Percentiles rank a stretch among this genome's conserved stretches.
Conservation (phyloP, 2,329 filamentous ascomycete genomes). For the Cladosporium colombiae region DNA sequence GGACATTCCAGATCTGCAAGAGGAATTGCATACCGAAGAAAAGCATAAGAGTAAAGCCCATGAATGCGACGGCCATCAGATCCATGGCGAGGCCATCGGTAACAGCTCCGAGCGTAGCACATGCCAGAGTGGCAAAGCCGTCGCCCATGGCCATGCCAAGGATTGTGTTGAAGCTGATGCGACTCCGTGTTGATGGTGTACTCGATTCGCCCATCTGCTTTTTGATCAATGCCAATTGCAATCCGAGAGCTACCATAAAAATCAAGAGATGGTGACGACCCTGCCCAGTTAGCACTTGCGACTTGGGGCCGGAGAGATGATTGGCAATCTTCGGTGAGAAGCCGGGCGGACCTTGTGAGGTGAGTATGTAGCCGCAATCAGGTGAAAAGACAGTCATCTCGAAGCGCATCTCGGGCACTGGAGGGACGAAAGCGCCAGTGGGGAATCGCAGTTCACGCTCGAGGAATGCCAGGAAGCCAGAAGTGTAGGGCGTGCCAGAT, state of each 20-base stretch:
- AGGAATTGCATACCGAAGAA: slow-evolving; percentile 66
- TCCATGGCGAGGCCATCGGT: slow-evolving; percentile 57
- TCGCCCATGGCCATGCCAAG: slow-evolving; percentile 63
- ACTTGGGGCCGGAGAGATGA: slow-evolving; percentile 59
- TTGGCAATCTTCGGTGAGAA: slow-evolving; percentile 52
- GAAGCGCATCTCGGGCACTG: slow-evolving; percentile 56
- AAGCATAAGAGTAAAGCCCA: slow-evolving; percentile 61
- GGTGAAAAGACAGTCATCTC: slow-evolving; percentile 64
- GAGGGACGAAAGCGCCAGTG: slow-evolving; percentile 56
- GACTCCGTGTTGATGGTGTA: slow-evolving; percentile 64
- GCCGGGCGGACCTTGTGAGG: slow-evolving; percentile 61
- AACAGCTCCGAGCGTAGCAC: slow-evolving; percentile 58
- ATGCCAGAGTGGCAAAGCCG: slow-evolving; percentile 57
- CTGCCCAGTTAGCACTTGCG: slow-evolving; percentile 51
- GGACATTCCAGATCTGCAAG: slow-evolving; percentile 67
- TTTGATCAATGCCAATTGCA: slow-evolving; percentile 59
- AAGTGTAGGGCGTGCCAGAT: slow-evolving; percentile 27
- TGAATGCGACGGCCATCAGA: slow-evolving; percentile 57
- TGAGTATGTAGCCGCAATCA: slow-evolving; percentile 66
- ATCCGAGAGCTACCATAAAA: slow-evolving; percentile 51
- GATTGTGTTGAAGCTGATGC: slow-evolving; percentile 65
- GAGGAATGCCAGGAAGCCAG: slow-evolving; percentile 49
- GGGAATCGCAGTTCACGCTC: slow-evolving; percentile 63
- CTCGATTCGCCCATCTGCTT: slow-evolving; percentile 65
- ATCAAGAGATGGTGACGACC: slow-evolving; percentile 56